These are phyloP conservation scores for Graphiopsis chlorocephala DNA, from an alignment of 2,329 filamentous ascomycete genomes.

Conservation along the genomic window DNA sequence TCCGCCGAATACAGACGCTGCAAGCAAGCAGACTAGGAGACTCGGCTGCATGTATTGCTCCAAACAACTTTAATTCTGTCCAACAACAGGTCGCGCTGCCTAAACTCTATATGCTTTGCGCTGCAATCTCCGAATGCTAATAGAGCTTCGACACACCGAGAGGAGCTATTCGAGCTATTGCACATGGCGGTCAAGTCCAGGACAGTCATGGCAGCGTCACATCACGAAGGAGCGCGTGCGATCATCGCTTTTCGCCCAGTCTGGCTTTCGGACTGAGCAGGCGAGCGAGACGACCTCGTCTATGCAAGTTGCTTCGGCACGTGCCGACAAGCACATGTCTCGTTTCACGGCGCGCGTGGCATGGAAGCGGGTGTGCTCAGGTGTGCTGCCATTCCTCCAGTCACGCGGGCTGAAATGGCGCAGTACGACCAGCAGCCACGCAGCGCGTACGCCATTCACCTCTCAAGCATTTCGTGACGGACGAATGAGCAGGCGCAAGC, in stretches of 20 bases:
- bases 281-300: background rate
- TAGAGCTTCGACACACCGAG: background rate
- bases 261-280: background rate
- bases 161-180: background rate
- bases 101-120: background rate
- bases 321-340: slow-evolving; percentile 9
- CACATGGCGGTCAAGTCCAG: background rate
- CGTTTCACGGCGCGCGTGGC: background rate
- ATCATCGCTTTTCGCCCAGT: background rate
- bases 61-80: background rate
- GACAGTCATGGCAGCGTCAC: background rate
- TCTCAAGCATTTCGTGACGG: background rate
- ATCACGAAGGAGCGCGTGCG: background rate
- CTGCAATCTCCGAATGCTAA: background rate
- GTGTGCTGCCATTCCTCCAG: background rate
- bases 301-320: background rate
- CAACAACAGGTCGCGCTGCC: background rate
- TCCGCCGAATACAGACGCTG: background rate
- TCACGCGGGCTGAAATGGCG: slow-evolving; percentile 5
- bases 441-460: background rate
- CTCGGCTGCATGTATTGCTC: background rate
- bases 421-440: slow-evolving; percentile 2
- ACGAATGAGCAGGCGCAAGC: slow-evolving; percentile 3
- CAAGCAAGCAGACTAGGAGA: background rate
- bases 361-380: background rate